phyloP scores from a whole-genome alignment of 2,329 filamentous ascomycete genomes.

The Talaromyces atroroseus region DNA sequence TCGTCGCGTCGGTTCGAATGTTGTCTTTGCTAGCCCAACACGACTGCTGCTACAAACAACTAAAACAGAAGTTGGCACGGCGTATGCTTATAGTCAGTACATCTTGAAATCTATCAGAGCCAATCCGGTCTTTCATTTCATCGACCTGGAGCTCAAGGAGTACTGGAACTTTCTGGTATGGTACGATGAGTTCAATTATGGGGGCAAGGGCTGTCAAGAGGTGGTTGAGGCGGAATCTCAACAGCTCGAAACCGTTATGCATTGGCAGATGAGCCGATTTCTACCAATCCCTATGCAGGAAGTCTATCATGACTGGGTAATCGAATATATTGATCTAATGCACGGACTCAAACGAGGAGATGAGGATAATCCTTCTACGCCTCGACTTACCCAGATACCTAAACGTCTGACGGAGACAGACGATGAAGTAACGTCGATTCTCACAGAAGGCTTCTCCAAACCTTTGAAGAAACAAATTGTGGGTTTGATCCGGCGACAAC shows the following conservation, averaged over 20 bases:
- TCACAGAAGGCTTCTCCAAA: constrained; percentile 79
- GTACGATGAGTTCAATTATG: constrained; percentile 99
- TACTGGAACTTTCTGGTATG: constrained; percentile 99
- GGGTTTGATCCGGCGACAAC: constrained; percentile 74
- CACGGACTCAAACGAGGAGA: constrained; percentile 71
- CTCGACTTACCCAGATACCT: constrained; percentile 57
- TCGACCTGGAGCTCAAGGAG: constrained; percentile 94
- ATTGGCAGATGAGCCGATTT: constrained; percentile 95
- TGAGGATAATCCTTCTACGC: constrained; percentile 51
- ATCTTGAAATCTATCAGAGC: constrained; percentile 95
- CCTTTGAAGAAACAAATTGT: constrained; percentile 85
- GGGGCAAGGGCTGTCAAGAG: constrained; percentile 82
- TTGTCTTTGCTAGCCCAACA: constrained; percentile 90
- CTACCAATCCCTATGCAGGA: constrained; percentile 74
- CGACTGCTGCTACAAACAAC: constrained; percentile 89
- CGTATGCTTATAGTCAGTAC: constrained; percentile 94
- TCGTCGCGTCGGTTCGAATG: constrained; percentile 85
- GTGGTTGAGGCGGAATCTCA: constrained; percentile 73
- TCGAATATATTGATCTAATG: constrained; percentile 95
- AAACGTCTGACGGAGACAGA: constrained; percentile 54
- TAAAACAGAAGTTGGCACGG: constrained; percentile 93
- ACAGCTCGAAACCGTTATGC: constrained; percentile 85
- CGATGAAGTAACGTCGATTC: constrained; percentile 58
- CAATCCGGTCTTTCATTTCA: constrained; percentile 93
- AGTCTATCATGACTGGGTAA: constrained; percentile 84